These are phyloP conservation scores for Aspergillus piperis DNA, from an alignment of 2,329 filamentous ascomycete genomes.

Conservation along the genomic window DNA sequence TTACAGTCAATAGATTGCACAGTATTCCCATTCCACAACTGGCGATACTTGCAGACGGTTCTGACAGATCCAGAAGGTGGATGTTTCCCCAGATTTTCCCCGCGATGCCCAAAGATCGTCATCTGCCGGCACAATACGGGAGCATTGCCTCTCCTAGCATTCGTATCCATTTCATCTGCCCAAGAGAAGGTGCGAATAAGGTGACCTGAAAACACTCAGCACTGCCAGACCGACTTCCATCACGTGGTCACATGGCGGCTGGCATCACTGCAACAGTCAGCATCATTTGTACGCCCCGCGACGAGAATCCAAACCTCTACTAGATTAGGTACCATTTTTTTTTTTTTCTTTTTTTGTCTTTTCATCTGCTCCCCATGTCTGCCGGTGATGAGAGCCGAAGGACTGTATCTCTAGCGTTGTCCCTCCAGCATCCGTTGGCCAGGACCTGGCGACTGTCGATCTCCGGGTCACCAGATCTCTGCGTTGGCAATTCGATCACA, in stretches of 20 bases:
- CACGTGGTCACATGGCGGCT: slow-evolving; percentile 7
- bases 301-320: neutral
- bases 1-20: neutral
- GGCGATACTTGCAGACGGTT: neutral
- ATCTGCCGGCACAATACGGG: neutral
- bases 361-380: neutral
- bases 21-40: neutral
- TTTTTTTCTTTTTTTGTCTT: too few relatives aligned
- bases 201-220: neutral
- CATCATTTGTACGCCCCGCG: slow-evolving; percentile 7
- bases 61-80: slow-evolving; percentile 3
- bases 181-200: neutral
- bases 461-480: slow-evolving; percentile 39
- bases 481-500: slow-evolving; percentile 35
- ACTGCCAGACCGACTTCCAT: neutral
- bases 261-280: neutral
- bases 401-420: neutral
- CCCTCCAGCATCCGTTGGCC: slow-evolving; percentile 8
- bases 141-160: neutral
- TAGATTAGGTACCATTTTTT: neutral
- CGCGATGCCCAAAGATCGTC: slow-evolving; percentile 7
- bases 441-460: slow-evolving; percentile 28
- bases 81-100: slow-evolving; percentile 6
- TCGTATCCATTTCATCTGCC: neutral
- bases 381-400: neutral